A percentile compares a stretch with the other conserved stretches of the same genome.
These are phyloP conservation scores for Pseudogymnoascus sp. DNA, from an alignment of 2,329 filamentous ascomycete genomes.

Conservation along the genomic window DNA sequence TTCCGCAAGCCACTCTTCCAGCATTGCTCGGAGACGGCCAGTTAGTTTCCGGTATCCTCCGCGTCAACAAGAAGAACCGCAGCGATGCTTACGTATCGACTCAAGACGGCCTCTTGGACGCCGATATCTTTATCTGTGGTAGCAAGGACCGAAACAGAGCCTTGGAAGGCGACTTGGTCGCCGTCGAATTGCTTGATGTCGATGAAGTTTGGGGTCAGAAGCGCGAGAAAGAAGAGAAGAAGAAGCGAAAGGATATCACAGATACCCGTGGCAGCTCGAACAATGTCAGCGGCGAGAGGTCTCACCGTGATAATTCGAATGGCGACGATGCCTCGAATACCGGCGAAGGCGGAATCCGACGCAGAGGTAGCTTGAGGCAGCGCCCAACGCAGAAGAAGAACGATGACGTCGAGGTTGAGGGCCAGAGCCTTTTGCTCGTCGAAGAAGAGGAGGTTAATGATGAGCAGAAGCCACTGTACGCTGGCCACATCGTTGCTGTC, in stretches of 20 bases:
- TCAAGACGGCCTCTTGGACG: constrained; percentile 76
- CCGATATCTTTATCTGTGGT: constrained; percentile 98
- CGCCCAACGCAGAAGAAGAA: constrained; percentile 99
- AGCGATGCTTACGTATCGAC: constrained; percentile 97
- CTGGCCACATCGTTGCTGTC: constrained; percentile 93
- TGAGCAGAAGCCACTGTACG: constrained; percentile 94
- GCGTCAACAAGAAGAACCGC: constrained; percentile 99
- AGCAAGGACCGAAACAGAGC: constrained; percentile 98
- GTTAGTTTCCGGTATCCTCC: constrained; percentile 89
- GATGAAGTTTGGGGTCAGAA: constrained; percentile 99
- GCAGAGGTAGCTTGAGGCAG: constrained; percentile 90
- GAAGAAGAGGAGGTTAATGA: constrained; percentile 99
- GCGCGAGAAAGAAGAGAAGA: constrained; percentile 99
- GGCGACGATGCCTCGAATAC: constrained; percentile 53
- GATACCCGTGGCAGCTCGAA: constrained; percentile 76
- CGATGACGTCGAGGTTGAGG: constrained; percentile 96
- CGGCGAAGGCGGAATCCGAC: constrained; percentile 76
- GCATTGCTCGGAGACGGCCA: constrained; percentile 86
- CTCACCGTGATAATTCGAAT: constrained; percentile 45
- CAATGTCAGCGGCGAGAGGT: constrained; percentile 59
- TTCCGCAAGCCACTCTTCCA: constrained; percentile 88
- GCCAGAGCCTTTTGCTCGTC: constrained; percentile 89
- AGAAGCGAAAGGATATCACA: constrained; percentile 98
- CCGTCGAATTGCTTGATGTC: constrained; percentile 91
- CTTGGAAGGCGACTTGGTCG: constrained; percentile 90